Conservation (phyloP, 768 basidiomycete genomes). For the Amanita brunnescens region DNA sequence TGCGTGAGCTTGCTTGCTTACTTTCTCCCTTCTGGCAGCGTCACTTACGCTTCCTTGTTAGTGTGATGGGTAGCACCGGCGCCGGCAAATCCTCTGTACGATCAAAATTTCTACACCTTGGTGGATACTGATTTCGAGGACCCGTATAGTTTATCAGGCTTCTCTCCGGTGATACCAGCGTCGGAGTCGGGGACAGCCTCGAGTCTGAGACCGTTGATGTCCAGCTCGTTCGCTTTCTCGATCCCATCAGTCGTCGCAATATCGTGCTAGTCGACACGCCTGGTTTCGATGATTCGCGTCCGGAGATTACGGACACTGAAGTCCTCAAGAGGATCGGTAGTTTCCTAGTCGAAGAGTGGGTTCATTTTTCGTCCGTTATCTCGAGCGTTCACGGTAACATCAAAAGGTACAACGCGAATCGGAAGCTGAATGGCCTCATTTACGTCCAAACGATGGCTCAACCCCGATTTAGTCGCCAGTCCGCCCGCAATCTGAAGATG, state of each 20-base stretch:
- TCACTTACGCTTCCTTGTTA: background rate
- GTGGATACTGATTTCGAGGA: background rate
- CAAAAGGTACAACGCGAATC: background rate
- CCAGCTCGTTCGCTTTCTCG: background rate
- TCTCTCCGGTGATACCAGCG: background rate
- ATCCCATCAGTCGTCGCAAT: background rate
- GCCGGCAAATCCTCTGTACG: background rate
- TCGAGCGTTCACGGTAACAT: too few species aligned
- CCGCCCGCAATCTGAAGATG: conserved; percentile 23
- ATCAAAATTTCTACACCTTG: background rate
- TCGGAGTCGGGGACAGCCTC: too few species aligned
- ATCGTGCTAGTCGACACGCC: conserved; percentile 31
- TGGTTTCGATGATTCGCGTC: conserved; percentile 32
- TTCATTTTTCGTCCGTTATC: background rate
- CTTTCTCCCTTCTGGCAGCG: background rate
- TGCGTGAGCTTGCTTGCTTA: background rate
- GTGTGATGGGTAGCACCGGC: background rate
- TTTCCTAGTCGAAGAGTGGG: conserved; percentile 15
- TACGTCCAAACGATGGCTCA: background rate
- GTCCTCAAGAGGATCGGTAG: conserved; percentile 24
- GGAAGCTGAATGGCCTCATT: too few species aligned
- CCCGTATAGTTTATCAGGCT: background rate
- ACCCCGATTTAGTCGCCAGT: background rate
- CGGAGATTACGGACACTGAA: conserved; percentile 22
- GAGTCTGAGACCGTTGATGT: background rate